Percentiles rank a stretch among this genome's conserved stretches.
Evolutionary conservation across 2,329 filamentous ascomycete genomes (phyloP).

Genomic region (Aspergillus sclerotialis): DNA sequence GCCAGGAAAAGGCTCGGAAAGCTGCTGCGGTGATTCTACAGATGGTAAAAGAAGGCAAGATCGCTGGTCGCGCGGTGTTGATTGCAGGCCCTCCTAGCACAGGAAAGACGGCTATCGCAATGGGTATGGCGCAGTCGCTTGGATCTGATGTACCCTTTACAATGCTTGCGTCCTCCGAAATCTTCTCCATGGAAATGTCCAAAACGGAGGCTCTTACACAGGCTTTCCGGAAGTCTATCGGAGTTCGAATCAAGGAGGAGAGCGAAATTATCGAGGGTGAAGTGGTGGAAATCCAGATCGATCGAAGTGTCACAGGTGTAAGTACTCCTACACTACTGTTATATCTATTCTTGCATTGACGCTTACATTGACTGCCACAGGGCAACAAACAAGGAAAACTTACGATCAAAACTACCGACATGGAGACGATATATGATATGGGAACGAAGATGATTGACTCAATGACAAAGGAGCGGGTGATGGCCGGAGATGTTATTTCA

Average conservation of each 20-base stretch:
- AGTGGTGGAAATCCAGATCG: constrained; percentile 97
- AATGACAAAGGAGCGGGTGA: constrained; percentile 98
- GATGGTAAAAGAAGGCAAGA: constrained; percentile 99
- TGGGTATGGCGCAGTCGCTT: constrained; percentile 96
- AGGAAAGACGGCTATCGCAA: constrained; percentile 96
- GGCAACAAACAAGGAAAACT: constrained; percentile 98
- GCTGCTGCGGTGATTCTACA: constrained; percentile 92
- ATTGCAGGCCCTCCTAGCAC: constrained; percentile 95
- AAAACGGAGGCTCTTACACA: constrained; percentile 98
- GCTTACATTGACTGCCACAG: constrained; percentile 24
- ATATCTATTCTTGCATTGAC: constrained; percentile 2
- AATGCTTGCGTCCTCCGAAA: constrained; percentile 89
- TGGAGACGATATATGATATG: constrained; percentile 99
- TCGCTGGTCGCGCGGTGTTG: constrained; percentile 87
- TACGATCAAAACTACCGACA: constrained; percentile 98
- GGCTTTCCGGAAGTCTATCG: constrained; percentile 98
- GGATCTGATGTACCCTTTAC: constrained; percentile 95
- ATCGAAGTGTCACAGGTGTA: constrained; percentile 86
- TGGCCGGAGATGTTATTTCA: constrained; percentile 96
- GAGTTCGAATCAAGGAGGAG: constrained; percentile 96
- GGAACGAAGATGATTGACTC: constrained; percentile 99
- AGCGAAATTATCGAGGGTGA: constrained; percentile 99
- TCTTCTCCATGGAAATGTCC: constrained; percentile 98
- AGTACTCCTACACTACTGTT: constrained; percentile 10
- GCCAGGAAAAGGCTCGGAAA: constrained; percentile 93